Percentiles rank a stretch among this genome's conserved stretches.
Conservation (phyloP, 805 yeast genomes). For the Millerozyma acaciae region DNA sequence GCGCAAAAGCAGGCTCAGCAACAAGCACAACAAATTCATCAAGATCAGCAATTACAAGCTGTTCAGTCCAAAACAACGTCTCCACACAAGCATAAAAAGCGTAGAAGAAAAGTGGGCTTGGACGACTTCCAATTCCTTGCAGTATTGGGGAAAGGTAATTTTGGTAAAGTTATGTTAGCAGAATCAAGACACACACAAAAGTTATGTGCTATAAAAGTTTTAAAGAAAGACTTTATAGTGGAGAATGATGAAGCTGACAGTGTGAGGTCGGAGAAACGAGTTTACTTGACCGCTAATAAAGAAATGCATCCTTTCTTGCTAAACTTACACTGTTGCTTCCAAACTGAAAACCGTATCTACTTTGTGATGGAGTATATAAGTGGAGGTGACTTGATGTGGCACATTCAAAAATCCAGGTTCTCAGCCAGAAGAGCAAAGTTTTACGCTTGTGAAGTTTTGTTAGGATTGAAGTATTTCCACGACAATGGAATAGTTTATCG, state of each 20-base stretch:
- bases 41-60: too few species aligned
- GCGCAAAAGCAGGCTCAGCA: neutral
- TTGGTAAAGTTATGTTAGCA: conserved; percentile 97
- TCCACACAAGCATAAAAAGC: conserved; percentile 27
- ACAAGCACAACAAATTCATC: conserved; percentile 3
- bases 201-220: conserved; percentile 91
- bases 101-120: conserved; percentile 76
- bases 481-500: conserved; percentile 95
- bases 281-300: conserved; percentile 76
- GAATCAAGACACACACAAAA: conserved; percentile 80
- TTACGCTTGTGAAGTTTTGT: conserved; percentile 92
- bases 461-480: conserved; percentile 90
- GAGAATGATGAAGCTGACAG: conserved; percentile 96
- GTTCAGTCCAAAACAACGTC: conserved; percentile 15
- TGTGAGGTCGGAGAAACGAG: conserved; percentile 91
- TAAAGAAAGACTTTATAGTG: conserved; percentile 92
- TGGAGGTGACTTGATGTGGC: conserved; percentile 99
- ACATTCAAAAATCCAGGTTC: conserved; percentile 87
- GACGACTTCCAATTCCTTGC: conserved; percentile 94
- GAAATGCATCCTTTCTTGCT: conserved; percentile 91
- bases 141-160: conserved; percentile 96
- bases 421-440: conserved; percentile 91
- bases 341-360: conserved; percentile 94
- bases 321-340: conserved; percentile 91
- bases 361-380: conserved; percentile 98